Percentiles rank a stretch among this genome's conserved stretches.
Evolutionary conservation across 106 monocot species (phyloP).

Genomic region (Phalaenopsis equestris): DNA sequence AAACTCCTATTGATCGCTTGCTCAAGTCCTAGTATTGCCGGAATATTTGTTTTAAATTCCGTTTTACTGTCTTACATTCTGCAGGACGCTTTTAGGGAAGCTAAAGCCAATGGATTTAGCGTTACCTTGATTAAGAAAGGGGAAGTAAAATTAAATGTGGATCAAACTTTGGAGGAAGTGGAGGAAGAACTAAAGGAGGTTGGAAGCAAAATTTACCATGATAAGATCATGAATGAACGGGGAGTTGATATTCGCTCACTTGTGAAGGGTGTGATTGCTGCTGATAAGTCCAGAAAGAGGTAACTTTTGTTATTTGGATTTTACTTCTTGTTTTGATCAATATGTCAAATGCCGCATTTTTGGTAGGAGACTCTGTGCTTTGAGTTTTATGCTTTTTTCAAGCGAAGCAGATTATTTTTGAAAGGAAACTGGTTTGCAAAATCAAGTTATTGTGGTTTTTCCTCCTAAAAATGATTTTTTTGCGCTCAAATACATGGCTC

Average conservation of each 20-base stretch:
- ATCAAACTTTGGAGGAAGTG: constrained; percentile 74
- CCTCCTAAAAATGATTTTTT: neutral
- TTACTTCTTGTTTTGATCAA: neutral
- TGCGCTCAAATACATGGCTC: no score
- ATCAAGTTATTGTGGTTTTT: neutral
- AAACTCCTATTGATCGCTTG: neutral
- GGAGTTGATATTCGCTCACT: constrained; percentile 42
- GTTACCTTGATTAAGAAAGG: constrained; percentile 73
- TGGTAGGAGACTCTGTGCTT: neutral
- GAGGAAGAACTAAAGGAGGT: constrained; percentile 66
- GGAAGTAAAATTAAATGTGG: constrained; percentile 60
- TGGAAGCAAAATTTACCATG: constrained; percentile 80
- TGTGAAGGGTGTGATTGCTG: constrained; percentile 48
- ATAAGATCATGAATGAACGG: constrained; percentile 61
- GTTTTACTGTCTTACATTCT: neutral
- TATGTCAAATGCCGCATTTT: neutral
- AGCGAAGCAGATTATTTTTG: neutral
- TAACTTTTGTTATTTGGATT: constrained; percentile 4
- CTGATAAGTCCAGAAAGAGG: constrained; percentile 40
- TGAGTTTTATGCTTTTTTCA: neutral
- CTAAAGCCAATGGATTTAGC: constrained; percentile 63
- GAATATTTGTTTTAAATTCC: neutral
- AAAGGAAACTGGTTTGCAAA: neutral
- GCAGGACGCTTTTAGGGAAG: constrained; percentile 81
- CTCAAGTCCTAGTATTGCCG: neutral